Evolutionary conservation across 192 early-diverging fungal genomes (phyloP), one percentile per base, ranked within the genome.

Genomic region (Entomortierella parvispora): DNA sequence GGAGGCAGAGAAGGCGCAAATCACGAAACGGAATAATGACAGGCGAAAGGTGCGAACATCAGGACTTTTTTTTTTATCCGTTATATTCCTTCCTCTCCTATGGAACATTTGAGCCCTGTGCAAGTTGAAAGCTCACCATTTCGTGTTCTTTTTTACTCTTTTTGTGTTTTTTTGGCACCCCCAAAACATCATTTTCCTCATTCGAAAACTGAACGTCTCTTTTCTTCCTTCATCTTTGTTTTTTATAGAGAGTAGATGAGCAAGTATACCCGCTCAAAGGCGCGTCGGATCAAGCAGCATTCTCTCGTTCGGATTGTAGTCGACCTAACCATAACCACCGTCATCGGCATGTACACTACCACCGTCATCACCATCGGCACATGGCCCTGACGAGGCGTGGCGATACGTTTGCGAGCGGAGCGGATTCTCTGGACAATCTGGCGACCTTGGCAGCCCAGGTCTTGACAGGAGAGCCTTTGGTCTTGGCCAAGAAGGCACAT

Each of bases 291-390:
- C 28, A 23, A 33, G 47, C 31, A 3, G 45, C 29, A 50, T 22
- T 46, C 29, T 47, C 45, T 49, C 23, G 29, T 25, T 20, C 49
- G 40, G 37, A 42, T 5, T 10, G 32, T 31, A 14, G 26, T 9
- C 66, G 12, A 58, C 47, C 53, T 11, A 37, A 33, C 25, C 74
- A 77, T 31, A 46, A 43, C 23, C 74, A 77, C 46, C 60, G 74
- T 20, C 74, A 77, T 26, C 65, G 65, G 12, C 74, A 64, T 31
- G 53, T 68, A n/a, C 74, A 77, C 44, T 34, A 56, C 28, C 74
- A 77, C 29, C 74, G 65, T 25, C 74, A 75, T 32, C 63, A 61
- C 15, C 64, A 68, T 59, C 74, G 66, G 3, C 66, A 77, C 22
- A 43, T 77, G 26, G 23, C 33, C n/a, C 57, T 48, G 31, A 32